A percentile compares a stretch with the other conserved stretches of the same genome.
phyloP scores from a whole-genome alignment of 257 asterid genomes.

The Solanum corneliomulleri region DNA sequence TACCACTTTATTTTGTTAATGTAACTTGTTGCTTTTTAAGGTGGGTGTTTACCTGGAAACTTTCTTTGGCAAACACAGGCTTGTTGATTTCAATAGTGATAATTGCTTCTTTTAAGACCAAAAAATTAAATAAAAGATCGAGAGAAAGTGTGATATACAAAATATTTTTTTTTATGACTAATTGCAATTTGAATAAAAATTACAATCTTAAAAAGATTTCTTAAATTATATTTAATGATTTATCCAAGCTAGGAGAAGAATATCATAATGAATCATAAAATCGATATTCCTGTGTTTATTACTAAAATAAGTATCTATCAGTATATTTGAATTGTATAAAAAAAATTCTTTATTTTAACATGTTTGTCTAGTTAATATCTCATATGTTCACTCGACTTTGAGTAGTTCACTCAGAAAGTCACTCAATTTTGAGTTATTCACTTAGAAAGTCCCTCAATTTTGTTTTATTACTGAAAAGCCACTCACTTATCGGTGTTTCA shows the following conservation, averaged over 20 bases:
- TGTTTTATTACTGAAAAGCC: too few species aligned
- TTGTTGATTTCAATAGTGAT: background rate
- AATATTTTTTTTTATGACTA: background rate
- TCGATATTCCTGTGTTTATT: background rate
- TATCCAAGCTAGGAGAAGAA: background rate
- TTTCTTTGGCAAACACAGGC: background rate
- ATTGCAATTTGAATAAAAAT: background rate
- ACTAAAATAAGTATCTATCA: background rate
- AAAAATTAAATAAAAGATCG: background rate
- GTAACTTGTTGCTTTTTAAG: background rate
- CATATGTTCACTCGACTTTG: too few species aligned
- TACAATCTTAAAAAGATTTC: background rate
- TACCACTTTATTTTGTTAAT: background rate
- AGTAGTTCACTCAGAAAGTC: too few species aligned
- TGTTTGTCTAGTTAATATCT: background rate
- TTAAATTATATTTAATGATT: background rate
- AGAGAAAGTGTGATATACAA: background rate
- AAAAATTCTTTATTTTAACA: background rate
- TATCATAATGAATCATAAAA: background rate
- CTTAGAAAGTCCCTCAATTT: too few species aligned
- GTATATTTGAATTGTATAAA: background rate
- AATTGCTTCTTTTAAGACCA: background rate
- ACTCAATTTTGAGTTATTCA: too few species aligned
- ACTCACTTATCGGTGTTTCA: too few species aligned
- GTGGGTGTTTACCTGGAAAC: background rate